phyloP scores from a whole-genome alignment of 352 stramenopile species.

The Pythium monospermum region DNA sequence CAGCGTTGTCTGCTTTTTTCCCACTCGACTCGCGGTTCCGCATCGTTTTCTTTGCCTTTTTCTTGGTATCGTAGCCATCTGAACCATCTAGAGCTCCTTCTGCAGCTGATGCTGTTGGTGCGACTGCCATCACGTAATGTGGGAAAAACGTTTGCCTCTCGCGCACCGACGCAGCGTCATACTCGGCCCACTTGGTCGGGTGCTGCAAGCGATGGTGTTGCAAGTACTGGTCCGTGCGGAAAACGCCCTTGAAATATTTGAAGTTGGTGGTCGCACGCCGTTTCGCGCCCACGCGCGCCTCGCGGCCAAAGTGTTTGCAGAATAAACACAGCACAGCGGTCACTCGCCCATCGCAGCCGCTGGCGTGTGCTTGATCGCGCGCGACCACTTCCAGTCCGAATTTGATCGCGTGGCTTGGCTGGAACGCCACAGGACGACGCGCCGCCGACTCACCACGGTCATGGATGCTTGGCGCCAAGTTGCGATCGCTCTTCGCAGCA shows the following conservation, averaged over 20 bases:
- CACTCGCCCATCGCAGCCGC: conserved; percentile 33
- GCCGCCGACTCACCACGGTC: too few relatives aligned
- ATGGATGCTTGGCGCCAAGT: too few relatives aligned
- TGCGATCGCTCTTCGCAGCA: too few relatives aligned
- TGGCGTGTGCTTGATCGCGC: conserved; percentile 28
- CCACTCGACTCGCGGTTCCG: too few relatives aligned
- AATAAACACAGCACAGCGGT: conserved; percentile 54
- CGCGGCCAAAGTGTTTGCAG: conserved; percentile 59
- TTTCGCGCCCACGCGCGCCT: conserved; percentile 47
- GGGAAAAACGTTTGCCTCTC: conserved; percentile 54
- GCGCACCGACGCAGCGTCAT: conserved; percentile 34
- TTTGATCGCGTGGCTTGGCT: conserved; percentile 43
- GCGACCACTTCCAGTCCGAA: conserved; percentile 48
- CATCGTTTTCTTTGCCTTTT: too few relatives aligned
- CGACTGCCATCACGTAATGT: conserved; percentile 7
- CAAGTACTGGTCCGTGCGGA: conserved; percentile 68
- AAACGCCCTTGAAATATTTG: conserved; percentile 63
- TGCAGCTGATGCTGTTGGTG: conserved; percentile 1
- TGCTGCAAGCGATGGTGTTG: conserved; percentile 65
- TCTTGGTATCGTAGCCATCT: too few relatives aligned
- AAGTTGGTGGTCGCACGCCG: conserved; percentile 51
- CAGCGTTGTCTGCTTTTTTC: background rate
- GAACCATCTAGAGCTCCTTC: too few relatives aligned
- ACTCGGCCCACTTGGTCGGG: conserved; percentile 36
- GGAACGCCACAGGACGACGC: conserved; percentile 35